These are phyloP conservation scores for Allium sativum DNA, from an alignment of 106 monocot genomes.

Conservation along the genomic window DNA sequence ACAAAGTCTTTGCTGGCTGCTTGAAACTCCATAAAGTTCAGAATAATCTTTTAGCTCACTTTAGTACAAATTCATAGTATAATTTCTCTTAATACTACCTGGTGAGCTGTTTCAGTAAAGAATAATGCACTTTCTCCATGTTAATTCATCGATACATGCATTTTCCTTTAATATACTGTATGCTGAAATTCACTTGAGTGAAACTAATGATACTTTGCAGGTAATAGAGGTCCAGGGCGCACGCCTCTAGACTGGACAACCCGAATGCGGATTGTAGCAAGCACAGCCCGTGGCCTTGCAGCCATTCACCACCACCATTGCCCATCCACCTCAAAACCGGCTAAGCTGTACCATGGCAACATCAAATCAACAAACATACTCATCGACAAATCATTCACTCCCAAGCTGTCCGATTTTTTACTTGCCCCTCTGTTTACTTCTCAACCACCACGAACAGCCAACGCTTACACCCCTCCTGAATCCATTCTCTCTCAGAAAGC, in stretches of 20 bases:
- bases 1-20: no score
- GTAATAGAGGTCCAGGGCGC: conserved; percentile 76
- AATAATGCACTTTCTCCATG: background rate
- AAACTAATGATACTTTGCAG: conserved; percentile 16
- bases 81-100: no score
- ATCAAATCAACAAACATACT: conserved; percentile 78
- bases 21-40: no score
- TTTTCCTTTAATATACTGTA: background rate
- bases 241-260: conserved; percentile 71
- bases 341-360: conserved; percentile 65
- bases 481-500: conserved; percentile 34
- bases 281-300: conserved; percentile 59
- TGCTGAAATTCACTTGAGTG: background rate
- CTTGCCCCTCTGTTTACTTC: conserved; percentile 37
- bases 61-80: no score
- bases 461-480: conserved; percentile 59
- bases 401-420: conserved; percentile 48
- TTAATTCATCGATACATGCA: background rate
- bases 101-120: no score
- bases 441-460: background rate
- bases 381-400: conserved; percentile 47
- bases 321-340: conserved; percentile 28
- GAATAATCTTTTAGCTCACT: no score
- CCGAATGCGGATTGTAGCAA: conserved; percentile 48
- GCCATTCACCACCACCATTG: conserved; percentile 57